Conservation (phyloP, 306 rosid genomes). For the Canavalia gladiata region DNA sequence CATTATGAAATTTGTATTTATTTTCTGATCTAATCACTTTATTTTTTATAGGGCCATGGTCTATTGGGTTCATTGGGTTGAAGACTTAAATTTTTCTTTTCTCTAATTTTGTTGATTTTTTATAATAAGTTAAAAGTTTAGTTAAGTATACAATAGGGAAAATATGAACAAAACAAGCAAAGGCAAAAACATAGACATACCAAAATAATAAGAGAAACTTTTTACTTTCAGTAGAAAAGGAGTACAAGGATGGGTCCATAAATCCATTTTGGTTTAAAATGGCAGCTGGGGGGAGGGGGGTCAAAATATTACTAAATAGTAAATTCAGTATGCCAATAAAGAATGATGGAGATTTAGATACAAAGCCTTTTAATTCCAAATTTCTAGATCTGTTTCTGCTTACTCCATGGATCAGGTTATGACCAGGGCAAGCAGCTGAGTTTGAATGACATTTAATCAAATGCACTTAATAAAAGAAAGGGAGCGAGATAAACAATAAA, state of each 20-base stretch:
- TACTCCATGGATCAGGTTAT: neutral
- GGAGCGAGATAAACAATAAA: neutral
- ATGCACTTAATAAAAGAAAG: constrained; percentile 1
- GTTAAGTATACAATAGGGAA: neutral
- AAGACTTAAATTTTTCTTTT: neutral
- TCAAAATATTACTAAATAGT: constrained; percentile 1
- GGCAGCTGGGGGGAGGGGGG: neutral
- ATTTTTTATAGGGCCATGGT: neutral
- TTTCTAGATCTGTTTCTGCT: neutral
- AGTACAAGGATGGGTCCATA: neutral
- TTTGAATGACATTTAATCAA: constrained; percentile 23
- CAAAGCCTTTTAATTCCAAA: neutral
- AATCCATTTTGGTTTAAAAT: neutral
- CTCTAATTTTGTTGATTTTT: neutral
- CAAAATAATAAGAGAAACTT: neutral
- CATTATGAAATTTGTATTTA: neutral
- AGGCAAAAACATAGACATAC: neutral
- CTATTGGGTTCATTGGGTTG: neutral
- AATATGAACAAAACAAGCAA: neutral
- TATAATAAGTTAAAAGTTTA: neutral
- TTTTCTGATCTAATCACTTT: neutral
- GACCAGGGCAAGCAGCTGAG: neutral
- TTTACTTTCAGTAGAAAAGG: neutral
- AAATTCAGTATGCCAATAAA: constrained; percentile 7
- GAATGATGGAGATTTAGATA: neutral